Evolutionary conservation across 352 stramenopile species (phyloP).

Genomic region (Phytopythium delawarense): DNA sequence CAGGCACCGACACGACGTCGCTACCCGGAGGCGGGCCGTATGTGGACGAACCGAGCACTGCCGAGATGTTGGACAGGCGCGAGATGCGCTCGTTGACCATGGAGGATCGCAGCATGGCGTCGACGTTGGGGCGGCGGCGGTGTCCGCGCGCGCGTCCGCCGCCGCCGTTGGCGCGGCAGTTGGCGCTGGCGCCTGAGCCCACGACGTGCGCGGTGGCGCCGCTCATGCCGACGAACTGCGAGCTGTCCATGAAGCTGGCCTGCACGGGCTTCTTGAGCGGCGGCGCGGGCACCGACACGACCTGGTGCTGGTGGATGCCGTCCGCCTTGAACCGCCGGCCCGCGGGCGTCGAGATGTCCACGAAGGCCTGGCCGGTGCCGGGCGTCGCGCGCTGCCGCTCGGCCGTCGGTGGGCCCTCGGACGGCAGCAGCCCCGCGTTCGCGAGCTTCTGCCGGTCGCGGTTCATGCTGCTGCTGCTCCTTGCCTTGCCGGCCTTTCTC

Average conservation of each 20-base stretch:
- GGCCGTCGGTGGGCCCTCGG: constrained; percentile 15
- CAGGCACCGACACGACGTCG: constrained; percentile 57
- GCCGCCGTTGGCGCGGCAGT: constrained; percentile 23
- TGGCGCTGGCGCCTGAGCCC: constrained; percentile 19
- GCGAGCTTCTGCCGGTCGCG: constrained; percentile 41
- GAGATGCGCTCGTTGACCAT: constrained; percentile 52
- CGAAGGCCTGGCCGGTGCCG: constrained; percentile 45
- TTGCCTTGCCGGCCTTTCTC: neutral
- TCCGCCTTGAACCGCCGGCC: constrained; percentile 19
- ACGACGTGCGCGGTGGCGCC: constrained; percentile 29
- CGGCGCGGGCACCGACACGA: constrained; percentile 11
- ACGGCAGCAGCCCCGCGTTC: constrained; percentile 20
- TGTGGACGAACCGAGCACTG: constrained; percentile 9
- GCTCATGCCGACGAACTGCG: constrained; percentile 45
- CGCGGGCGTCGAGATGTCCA: constrained; percentile 63
- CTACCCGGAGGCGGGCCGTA: constrained; percentile 47
- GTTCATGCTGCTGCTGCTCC: constrained; percentile 13
- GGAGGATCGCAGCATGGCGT: constrained; percentile 64
- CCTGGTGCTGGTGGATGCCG: constrained; percentile 7
- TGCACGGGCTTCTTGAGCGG: constrained; percentile 27
- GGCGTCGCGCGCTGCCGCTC: constrained; percentile 40
- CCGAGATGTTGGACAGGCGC: constrained; percentile 40
- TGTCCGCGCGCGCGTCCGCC: constrained; percentile 6
- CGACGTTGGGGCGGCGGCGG: constrained; percentile 50
- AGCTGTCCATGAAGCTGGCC: constrained; percentile 60